Evolutionary conservation across 1,284 basidiomycete species (phyloP), one percentile per base, ranked within the genome.

Genomic region (Boletus calvinii): DNA sequence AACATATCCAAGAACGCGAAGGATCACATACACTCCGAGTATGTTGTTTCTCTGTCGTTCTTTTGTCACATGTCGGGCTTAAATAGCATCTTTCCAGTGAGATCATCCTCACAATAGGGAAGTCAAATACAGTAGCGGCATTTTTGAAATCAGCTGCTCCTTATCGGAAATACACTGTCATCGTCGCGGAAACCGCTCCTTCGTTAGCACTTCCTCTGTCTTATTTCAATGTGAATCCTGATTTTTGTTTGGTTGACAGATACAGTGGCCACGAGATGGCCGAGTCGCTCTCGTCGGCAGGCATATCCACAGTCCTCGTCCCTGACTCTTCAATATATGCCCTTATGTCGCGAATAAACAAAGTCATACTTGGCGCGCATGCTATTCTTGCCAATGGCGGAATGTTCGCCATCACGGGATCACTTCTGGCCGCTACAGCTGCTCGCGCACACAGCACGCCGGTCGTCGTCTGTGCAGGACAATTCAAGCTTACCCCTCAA

Each of bases 11-110:
- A 93, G 73, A 93, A 92, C 56, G 93, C 95, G 1, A 90, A 85
- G 68, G 94, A 98, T 70, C 96, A 99, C 69, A 92, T 99, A 56
- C 95, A 98, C 71, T 93, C 93, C 10, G 94, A 97, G 93, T 95
- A 66, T 64, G 89, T 73, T 32, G 17, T 46, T 43, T 41, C 7
- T 11, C 7, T 32, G 44, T 45, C 56, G 15, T 31, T 34, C 52
- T 44, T 22, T 54, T 6, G 11, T 42, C 20, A 11, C 6, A 5
- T 6, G 6, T 15, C 24, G 12, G 6, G n/a, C 44, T 53, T 31
- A 53, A 12, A 42, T 34, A 30, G 29, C 20, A 15, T 20, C n/a
- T 44, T 18, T 46, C 11, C 64, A 96, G 94, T 59, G 96, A 99
- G 70, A 95, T 98, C 60, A 94, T 99, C 59, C 74, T 99, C 57